A percentile compares a stretch with the other conserved stretches of the same genome.
Conservation (phyloP, 2,329 filamentous ascomycete genomes). For the Acephala macrosclerotiorum region DNA sequence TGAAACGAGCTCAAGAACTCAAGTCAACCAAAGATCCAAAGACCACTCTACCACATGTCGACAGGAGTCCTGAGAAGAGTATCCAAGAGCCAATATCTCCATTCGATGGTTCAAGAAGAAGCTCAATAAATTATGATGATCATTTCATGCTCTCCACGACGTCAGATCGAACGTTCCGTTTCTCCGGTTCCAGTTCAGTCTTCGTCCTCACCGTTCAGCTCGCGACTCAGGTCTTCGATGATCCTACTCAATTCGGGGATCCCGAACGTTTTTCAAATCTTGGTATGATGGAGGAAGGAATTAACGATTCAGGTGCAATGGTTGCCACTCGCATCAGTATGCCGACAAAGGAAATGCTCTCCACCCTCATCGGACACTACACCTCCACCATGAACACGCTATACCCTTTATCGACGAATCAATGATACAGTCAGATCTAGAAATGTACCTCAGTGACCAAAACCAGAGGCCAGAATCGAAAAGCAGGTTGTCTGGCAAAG, state of each 20-base stretch:
- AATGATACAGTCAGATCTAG: neutral
- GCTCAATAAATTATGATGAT: neutral
- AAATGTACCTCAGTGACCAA: neutral
- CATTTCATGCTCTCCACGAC: neutral
- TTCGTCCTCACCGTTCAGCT: neutral
- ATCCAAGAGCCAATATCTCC: neutral
- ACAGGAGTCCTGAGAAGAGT: neutral
- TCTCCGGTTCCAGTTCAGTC: neutral
- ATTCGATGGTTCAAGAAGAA: neutral
- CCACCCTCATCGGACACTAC: neutral
- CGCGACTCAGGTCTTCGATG: neutral
- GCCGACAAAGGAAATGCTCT: neutral
- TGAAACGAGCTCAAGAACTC: neutral
- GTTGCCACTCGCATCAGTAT: neutral
- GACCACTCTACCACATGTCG: neutral
- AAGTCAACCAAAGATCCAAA: neutral
- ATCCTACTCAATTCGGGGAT: neutral
- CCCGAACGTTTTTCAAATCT: neutral
- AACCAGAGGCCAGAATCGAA: neutral
- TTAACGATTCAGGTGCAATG: neutral
- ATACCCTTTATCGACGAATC: neutral
- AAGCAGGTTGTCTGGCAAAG: neutral
- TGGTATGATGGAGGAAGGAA: neutral
- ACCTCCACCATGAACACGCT: neutral
- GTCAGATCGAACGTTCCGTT: neutral